phyloP scores from a whole-genome alignment of 2,329 filamentous ascomycete genomes.

The Clarireedia sp. region DNA sequence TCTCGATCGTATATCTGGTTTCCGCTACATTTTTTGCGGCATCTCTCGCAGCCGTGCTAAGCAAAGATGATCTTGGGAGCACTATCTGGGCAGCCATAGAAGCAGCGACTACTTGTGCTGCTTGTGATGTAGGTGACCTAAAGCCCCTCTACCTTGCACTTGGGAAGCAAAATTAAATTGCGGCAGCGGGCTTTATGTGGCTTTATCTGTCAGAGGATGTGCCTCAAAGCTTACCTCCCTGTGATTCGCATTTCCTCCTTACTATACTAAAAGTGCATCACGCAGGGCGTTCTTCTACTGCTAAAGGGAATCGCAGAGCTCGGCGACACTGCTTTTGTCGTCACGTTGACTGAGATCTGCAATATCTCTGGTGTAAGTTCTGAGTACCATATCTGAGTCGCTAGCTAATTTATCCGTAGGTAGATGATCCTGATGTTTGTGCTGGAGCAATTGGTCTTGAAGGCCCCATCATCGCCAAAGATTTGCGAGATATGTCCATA shows the following conservation, averaged over 20 bases:
- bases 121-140: constrained; percentile 6
- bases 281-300: constrained; percentile 29
- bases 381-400: constrained; percentile 1
- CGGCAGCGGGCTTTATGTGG: not conserved
- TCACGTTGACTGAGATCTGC: constrained; percentile 32
- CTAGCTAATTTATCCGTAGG: not conserved
- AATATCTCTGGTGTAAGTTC: constrained; percentile 10
- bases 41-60: not conserved
- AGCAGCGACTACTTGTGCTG: constrained; percentile 1
- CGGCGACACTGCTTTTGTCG: constrained; percentile 36
- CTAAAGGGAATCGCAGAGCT: constrained; percentile 38
- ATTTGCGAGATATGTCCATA: constrained; percentile 40
- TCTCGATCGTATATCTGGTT: not conserved
- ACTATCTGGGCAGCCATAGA: constrained; percentile 9
- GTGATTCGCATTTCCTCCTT: no score
- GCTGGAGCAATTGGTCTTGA: constrained; percentile 43
- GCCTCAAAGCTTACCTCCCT: no score
- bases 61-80: not conserved
- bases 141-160: not conserved
- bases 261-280: not conserved
- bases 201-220: no score
- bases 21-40: not conserved
- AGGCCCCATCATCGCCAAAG: constrained; percentile 45
- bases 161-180: not conserved
- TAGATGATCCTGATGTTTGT: constrained; percentile 28